Evolutionary conservation across 2,329 filamentous ascomycete species (phyloP), one percentile per base, ranked within the genome.

Genomic region (Orbilia oligospora): DNA sequence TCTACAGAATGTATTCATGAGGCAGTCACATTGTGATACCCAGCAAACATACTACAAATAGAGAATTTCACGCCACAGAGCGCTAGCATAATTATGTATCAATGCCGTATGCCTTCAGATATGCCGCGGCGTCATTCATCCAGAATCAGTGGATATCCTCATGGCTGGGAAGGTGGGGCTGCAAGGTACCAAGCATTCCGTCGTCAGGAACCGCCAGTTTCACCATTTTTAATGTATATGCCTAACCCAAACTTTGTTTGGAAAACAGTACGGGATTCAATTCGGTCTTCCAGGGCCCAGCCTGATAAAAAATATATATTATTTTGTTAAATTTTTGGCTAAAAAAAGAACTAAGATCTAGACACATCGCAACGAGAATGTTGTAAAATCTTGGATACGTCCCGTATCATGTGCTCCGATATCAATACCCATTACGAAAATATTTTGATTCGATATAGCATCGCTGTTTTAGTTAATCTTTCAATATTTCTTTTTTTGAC

Each of bases 181-280:
- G 36, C 20, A 20, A 61, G 55, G 55, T 58, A 38, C 33, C 53
- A 33, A 61, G 36, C 55, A 61, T 61, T 61, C 55, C 55, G 41
- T 2, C 20, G n/a, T 18, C 12, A 27, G 33, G 53, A 38, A 41
- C 53, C 30, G n/a, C 30, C 30, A 6, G 53, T 58, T 58, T 58
- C 53, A 56, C 53, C 30, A 41, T 30, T 0, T n/a, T n/a, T n/a
- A n/a, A n/a, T 55, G 16, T 46, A n/a, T 46, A 20, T 46, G 44
- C 44, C 44, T 46, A 20, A 46, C 4, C 2, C 3, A 41, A n/a
- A 2, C 1, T 5, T 16, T 3, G 16, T n/a, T 41, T 12, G 16
- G 12, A 41, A 41, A 14, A 10, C n/a, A 46, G 20, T 46, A 46
- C 38, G 38, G n/a, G 22, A 1, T 18, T 38, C 30, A 58, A 36